Conservation (phyloP, 2,329 filamentous ascomycete species). For the Cercospora brassicicola region DNA sequence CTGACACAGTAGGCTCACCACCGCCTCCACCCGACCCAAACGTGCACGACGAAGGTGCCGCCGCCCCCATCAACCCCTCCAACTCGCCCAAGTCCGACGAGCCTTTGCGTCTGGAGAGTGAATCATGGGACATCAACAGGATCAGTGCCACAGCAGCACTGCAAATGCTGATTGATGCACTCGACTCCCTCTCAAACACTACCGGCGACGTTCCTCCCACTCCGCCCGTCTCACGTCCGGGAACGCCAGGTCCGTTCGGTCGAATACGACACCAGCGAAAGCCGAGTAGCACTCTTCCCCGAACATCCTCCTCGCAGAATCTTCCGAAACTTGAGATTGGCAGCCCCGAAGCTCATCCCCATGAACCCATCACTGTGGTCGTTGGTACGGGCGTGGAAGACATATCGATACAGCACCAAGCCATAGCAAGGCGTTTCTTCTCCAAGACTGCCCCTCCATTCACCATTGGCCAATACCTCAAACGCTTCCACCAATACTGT, state of each 20-base stretch:
- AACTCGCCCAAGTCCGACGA: constrained; percentile 30
- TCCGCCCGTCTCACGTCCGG: constrained; percentile 65
- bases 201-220: constrained; percentile 79
- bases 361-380: constrained; percentile 49
- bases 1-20: constrained; percentile 17
- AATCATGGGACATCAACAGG: constrained; percentile 67
- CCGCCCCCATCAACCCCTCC: constrained; percentile 21
- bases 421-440: constrained; percentile 90
- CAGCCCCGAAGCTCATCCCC: constrained; percentile 52
- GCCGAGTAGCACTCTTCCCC: constrained; percentile 40
- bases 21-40: constrained; percentile 34
- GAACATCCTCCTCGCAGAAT: constrained; percentile 46
- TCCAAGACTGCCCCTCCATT: constrained; percentile 84
- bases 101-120: constrained; percentile 35
- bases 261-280: constrained; percentile 15
- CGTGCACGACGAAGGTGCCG: constrained; percentile 28
- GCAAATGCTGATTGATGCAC: constrained; percentile 67
- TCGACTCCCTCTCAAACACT: constrained; percentile 63
- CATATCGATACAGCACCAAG: constrained; percentile 74
- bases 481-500: constrained; percentile 84
- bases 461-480: constrained; percentile 77
- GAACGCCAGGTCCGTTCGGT: constrained; percentile 53
- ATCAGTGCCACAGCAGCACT: constrained; percentile 73
- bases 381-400: constrained; percentile 68
- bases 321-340: constrained; percentile 39